Conservation (phyloP, 192 early-diverging fungal species). For the Umbelopsis sp. region DNA sequence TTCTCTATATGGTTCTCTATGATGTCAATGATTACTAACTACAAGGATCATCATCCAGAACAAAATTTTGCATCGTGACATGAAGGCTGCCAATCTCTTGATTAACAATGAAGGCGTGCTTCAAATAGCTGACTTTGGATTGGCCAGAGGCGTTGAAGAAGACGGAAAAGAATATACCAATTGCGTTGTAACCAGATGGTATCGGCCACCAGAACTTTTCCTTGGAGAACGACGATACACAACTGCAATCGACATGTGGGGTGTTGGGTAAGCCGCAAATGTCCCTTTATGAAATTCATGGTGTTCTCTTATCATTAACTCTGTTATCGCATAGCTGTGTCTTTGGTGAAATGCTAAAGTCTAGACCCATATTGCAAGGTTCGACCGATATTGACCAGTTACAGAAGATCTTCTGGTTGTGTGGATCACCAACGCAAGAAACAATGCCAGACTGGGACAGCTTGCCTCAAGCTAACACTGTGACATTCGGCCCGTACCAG, state of each 20-base stretch:
- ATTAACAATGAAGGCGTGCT: conserved; percentile 90
- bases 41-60: conserved; percentile 34
- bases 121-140: conserved; percentile 96
- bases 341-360: conserved; percentile 91
- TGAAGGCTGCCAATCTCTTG: conserved; percentile 92
- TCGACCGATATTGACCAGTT: conserved; percentile 82
- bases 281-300: background rate
- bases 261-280: conserved; percentile 65
- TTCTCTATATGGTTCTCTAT: background rate
- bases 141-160: conserved; percentile 78
- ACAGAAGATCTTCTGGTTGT: conserved; percentile 84
- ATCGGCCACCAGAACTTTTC: conserved; percentile 95
- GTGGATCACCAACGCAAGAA: conserved; percentile 83
- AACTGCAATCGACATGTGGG: conserved; percentile 97
- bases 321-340: conserved; percentile 69
- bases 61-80: conserved; percentile 63
- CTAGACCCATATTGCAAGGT: conserved; percentile 84
- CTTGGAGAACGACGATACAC: conserved; percentile 83
- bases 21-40: too few species aligned
- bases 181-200: conserved; percentile 96
- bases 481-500: conserved; percentile 51
- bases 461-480: conserved; percentile 57
- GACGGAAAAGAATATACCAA: conserved; percentile 75
- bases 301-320: background rate
- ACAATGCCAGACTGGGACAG: conserved; percentile 77